Evolutionary conservation across 768 basidiomycete species (phyloP), one percentile per base, ranked within the genome.

Genomic region (Trametes meyenii): DNA sequence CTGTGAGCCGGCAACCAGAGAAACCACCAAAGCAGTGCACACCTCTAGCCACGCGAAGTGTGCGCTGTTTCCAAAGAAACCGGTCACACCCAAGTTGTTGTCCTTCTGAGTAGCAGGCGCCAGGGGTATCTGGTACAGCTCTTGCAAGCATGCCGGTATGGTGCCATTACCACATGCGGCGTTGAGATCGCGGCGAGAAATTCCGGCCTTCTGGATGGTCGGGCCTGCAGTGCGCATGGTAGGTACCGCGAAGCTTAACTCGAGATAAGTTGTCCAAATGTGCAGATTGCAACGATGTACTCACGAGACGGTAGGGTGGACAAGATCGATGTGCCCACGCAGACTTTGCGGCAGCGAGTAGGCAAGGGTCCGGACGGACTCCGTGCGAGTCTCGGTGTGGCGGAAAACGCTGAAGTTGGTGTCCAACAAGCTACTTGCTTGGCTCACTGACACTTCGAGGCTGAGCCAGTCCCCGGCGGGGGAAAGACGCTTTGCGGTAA

Each of bases 391-490:
- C 1, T 54, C 60, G 14, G 49, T 16, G 53, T 78, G 72, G 51
- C 60, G 68, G 64, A 76, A 79, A 5, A 72, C 58, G 3, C 64
- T 55, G 69, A 74, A 79, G 40, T 73, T 68, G 36, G 78, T 70
- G 40, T 65, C 63, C 35, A 79, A 67, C 43, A 79, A 55, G 12
- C 61, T 56, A 60, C 77, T 77, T 5, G 77, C 77, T 50, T 69
- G 66, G 24, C 63, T 63, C 55, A 77, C 72, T 5, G 74, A 65
- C 1, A 75, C 52, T 0, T 61, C 61, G 64, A 75, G 58, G 11
- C 60, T 62, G 14, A 78, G 59, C 75, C 76, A 77, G 66, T 79
- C 77, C 2, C 69, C 68, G 8, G 71, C 66, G n/a, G 72, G 69
- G 3, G 73, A 70, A 13, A 66, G 38, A 2, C 60, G 26, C 12